Evolutionary conservation across 192 early-diverging fungal species (phyloP), one percentile per base, ranked within the genome.

Genomic region (Backusella mclennaniae): DNA sequence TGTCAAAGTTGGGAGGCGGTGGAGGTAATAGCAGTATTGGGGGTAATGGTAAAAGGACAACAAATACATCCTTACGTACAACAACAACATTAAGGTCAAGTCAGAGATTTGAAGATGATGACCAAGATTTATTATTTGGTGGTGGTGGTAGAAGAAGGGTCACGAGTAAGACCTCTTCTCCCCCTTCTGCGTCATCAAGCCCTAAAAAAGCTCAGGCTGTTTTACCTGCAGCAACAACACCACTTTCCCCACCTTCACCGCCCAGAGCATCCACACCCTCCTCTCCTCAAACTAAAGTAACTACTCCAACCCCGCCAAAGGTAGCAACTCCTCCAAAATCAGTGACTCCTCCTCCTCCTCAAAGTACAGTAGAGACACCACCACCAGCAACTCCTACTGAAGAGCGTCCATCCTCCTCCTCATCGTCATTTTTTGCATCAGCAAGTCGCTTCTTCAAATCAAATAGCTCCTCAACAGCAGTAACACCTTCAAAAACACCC

Each of bases 401-500:
- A 66, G 73, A 66, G 31, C 52, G 14, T 0, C 35, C 41, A 17
- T 8, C 63, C 44, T 42, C 63, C 44, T 42, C 38, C 14, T 42
- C 63, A 3, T 66, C 74, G 35, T 76, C 68, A 31, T 46, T 75
- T 41, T 76, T 76, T 76, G 75, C 75, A 19, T 76, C 75, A 38
- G 75, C 75, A 21, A 76, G 75, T 17, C 42, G 75, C 36, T 69
- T 76, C 31, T 52, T 71, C 29, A 72, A 56, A 63, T 74, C 77
- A 21, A n/a, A 46, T 26, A 63, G 26, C 26, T 63, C 56, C 26
- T 36, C 70, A 49, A 17, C 15, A 36, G 21, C 71, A 35, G 44
- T 14, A 63, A 23, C 36, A 14, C 35, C 73, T 41, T 19, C 56
- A 19, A 33, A 21, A 21, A 49, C 35, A 71, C 21, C 46, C 19